Base-by-base conservation (phyloP, 2,329 filamentous ascomycete species). In the Fonsecaea pugnacius region DNA sequence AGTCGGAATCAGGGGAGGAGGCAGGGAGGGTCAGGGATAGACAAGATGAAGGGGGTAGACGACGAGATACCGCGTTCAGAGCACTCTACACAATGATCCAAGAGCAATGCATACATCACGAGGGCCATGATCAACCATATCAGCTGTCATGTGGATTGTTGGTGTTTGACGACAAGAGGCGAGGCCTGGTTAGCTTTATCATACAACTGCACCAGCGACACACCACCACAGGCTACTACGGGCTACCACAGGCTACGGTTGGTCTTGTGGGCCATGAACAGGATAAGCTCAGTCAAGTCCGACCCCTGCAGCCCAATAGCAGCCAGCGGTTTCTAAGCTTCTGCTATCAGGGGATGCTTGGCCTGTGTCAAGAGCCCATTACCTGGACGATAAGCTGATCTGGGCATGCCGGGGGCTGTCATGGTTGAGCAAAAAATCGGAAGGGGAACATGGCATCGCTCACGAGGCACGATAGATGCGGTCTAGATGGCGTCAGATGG, bases 141-240 rank as follows among this genome's bases (percentile, higher is more conserved):
- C 27, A 40, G 30, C 40, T 38, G 56, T 27, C 18, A 48, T 46
- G 52, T 10, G 16, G 9, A 8, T 14, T 59, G 61, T 35, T 10
- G 43, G 48, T 35, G 61, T 59, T 21, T 58, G 61, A 58, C 43
- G 27, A 59, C 46, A 16, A 51, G 52, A 51, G 53, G 30, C 50
- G 60, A 63, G 46, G 60, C 60, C 58, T 63, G 43, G n/a, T 56
- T 64, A 60, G 62, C 62, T 64, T 64, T 64, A 64, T 60, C 62
- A 46, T 32, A 32, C 30, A 4, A 4, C 50, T 52, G 35, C 46
- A 56, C n/a, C 32, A 18, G 43, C 48, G 48, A 60, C 57, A 60
- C n/a, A 18, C 1, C 12, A 52, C 40, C 12, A 52, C 40, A 58
- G 57, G 40, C 32, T 30, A 30, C 27, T 6, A 30, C 27, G 27